phyloP scores from a whole-genome alignment of 371 early-diverging fungal species.

The Rhizomucor miehei region DNA sequence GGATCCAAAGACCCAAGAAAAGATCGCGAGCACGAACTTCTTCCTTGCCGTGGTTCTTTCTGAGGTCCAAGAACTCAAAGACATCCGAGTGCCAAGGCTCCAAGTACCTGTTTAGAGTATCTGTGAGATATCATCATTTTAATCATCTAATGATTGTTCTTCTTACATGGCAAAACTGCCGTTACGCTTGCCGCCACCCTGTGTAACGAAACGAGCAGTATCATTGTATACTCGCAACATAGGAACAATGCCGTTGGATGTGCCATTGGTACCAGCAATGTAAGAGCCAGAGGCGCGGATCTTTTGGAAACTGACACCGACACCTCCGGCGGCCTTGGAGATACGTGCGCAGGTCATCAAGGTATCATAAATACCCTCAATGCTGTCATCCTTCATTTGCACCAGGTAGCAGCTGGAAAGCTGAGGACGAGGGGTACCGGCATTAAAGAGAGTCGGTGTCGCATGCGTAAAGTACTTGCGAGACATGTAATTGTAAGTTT shows the following conservation, averaged over 20 bases:
- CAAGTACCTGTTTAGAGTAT: slow-evolving; percentile 56
- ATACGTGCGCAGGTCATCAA: slow-evolving; percentile 91
- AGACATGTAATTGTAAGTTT: slow-evolving; percentile 92
- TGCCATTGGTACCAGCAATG: slow-evolving; percentile 92
- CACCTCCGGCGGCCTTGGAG: slow-evolving; percentile 94
- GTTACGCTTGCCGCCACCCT: slow-evolving; percentile 96
- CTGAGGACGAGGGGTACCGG: slow-evolving; percentile 92
- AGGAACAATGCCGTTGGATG: slow-evolving; percentile 92
- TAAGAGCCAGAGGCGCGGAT: slow-evolving; percentile 86
- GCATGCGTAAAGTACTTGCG: slow-evolving; percentile 93
- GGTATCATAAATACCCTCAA: slow-evolving; percentile 95
- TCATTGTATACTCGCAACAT: slow-evolving; percentile 95
- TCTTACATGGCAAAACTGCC: slow-evolving; percentile 86
- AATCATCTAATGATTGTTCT: not conserved
- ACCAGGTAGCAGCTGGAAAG: slow-evolving; percentile 92
- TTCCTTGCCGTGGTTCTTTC: slow-evolving; percentile 96
- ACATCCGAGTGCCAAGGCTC: slow-evolving; percentile 98
- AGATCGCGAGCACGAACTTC: slow-evolving; percentile 93
- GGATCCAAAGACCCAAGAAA: slow-evolving; percentile 95
- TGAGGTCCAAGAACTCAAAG: slow-evolving; percentile 90
- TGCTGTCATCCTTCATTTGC: slow-evolving; percentile 88
- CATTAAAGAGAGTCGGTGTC: slow-evolving; percentile 95
- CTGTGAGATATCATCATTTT: not conserved
- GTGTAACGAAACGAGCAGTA: slow-evolving; percentile 94
- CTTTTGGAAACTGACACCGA: slow-evolving; percentile 91